These are phyloP conservation scores for Apophysomyces variabilis DNA, from an alignment of 371 early-diverging fungal species.

Conservation along the genomic window DNA sequence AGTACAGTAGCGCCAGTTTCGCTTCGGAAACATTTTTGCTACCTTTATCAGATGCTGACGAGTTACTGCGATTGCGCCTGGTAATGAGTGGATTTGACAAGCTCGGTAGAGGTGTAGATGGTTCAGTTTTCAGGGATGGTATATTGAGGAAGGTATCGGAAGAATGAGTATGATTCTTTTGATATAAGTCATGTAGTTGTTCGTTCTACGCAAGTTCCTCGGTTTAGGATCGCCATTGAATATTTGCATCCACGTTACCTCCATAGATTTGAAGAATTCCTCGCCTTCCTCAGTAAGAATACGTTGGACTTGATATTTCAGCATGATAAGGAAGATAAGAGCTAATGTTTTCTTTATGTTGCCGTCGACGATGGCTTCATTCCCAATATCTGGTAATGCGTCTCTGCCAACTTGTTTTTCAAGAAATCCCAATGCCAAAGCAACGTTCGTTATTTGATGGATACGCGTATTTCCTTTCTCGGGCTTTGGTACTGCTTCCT, in stretches of 20 bases:
- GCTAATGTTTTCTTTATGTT: constrained; percentile 87
- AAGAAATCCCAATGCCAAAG: constrained; percentile 72
- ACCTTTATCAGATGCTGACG: constrained; percentile 13
- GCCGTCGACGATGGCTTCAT: constrained; percentile 86
- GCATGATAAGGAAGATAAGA: constrained; percentile 82
- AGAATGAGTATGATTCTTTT: not conserved
- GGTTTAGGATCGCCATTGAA: not conserved
- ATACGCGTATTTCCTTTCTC: constrained; percentile 74
- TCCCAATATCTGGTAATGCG: constrained; percentile 77
- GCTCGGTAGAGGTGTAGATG: constrained; percentile 16
- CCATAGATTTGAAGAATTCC: constrained; percentile 36
- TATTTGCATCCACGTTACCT: constrained; percentile 27
- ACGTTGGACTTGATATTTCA: constrained; percentile 69
- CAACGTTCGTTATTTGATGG: constrained; percentile 82
- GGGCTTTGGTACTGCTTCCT: constrained; percentile 58
- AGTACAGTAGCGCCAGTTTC: constrained; percentile 63
- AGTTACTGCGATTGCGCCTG: constrained; percentile 19
- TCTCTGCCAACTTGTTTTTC: constrained; percentile 64
- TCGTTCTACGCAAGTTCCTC: not conserved
- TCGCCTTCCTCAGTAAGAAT: constrained; percentile 53
- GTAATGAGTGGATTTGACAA: not conserved
- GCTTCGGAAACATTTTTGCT: constrained; percentile 44
- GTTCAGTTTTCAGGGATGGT: constrained; percentile 1
- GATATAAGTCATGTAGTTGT: not conserved
- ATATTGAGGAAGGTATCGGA: constrained; percentile 1